phyloP scores from a whole-genome alignment of 2,329 filamentous ascomycete species.

The Exophiala calicioides region DNA sequence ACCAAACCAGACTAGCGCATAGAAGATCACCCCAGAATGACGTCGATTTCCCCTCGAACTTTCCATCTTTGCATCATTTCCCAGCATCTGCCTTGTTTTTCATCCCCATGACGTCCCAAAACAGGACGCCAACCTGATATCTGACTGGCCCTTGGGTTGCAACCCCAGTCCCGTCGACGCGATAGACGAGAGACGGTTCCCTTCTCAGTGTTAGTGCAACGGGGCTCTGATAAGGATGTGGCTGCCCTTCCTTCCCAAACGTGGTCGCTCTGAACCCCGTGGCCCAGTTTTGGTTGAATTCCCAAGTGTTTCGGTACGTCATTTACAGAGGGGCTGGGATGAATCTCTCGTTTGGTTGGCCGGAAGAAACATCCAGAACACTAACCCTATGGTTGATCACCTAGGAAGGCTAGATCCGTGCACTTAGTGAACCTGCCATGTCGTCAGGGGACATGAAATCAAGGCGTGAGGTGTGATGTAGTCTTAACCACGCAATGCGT shows the following conservation, averaged over 20 bases:
- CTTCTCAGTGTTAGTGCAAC: constrained; percentile 11
- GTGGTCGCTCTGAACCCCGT: no score
- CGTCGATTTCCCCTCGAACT: constrained; percentile 6
- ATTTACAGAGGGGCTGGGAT: no score
- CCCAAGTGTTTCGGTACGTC: no score
- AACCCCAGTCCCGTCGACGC: constrained; percentile 2
- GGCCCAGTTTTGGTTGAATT: no score
- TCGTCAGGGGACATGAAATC: background rate
- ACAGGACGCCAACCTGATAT: constrained; percentile 2
- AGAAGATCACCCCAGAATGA: constrained; percentile 17
- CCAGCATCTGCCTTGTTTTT: constrained; percentile 22
- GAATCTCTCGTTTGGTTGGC: no score
- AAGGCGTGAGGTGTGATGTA: no score
- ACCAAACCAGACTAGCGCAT: constrained; percentile 1
- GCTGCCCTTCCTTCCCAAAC: no score
- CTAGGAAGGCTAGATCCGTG: no score
- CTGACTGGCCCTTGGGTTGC: constrained; percentile 9
- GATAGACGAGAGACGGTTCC: constrained; percentile 1
- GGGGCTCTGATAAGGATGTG: constrained; percentile 1
- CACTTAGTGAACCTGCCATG: background rate
- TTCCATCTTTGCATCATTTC: constrained; percentile 1
- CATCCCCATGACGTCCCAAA: constrained; percentile 11
- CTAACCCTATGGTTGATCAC: no score
- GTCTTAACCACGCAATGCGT: no score
- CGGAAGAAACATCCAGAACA: no score